A percentile compares a stretch with the other conserved stretches of the same genome.
Conservation (phyloP, 148 eudicot genomes). For the Cornus florida region DNA sequence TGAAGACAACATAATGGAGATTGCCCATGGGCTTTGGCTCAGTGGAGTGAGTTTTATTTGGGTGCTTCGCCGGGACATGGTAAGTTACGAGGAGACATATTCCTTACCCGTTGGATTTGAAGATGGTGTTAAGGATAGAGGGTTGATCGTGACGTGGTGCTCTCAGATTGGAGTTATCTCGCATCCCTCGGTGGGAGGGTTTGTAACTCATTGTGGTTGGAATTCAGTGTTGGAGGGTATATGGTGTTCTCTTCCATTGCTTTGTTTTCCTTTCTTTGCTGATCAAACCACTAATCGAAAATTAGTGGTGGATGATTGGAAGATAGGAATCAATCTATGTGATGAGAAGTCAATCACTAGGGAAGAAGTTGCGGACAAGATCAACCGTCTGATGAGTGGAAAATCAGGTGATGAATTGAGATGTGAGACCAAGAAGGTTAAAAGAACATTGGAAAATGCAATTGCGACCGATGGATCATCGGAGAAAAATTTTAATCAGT, state of each 20-base stretch:
- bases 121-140: background rate
- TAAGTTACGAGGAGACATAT: background rate
- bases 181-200: background rate
- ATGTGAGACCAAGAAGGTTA: background rate
- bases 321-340: background rate
- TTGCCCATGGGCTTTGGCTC: background rate
- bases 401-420: background rate
- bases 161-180: background rate
- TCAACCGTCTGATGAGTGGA: background rate
- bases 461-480: background rate
- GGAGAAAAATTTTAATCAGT: background rate
- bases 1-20: background rate
- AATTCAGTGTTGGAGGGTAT: background rate
- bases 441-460: background rate
- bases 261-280: background rate
- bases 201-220: background rate
- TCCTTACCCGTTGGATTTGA: conserved; percentile 1
- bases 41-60: background rate
- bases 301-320: conserved; percentile 6
- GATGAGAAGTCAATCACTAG: background rate
- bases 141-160: background rate
- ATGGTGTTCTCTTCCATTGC: background rate
- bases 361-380: background rate
- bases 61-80: background rate
- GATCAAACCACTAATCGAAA: background rate